Percentiles rank a stretch among this genome's conserved stretches.
phyloP scores from a whole-genome alignment of 2,329 filamentous ascomycete genomes.

The Tricladium varicosporioides region DNA sequence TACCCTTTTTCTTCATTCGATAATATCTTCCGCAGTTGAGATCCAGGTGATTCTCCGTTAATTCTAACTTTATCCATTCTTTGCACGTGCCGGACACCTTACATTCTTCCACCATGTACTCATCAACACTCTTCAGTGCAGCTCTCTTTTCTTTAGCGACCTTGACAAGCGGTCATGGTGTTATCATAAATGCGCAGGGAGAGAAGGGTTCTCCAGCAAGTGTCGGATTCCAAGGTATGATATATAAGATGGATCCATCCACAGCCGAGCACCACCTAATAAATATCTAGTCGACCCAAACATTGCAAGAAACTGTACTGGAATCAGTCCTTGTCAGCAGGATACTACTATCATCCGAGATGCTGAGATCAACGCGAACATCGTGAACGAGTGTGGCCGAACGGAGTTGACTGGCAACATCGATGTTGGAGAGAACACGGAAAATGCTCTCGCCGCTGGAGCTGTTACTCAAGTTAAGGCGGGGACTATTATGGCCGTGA shows the following conservation, averaged over 20 bases:
- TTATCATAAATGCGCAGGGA: slow-evolving; percentile 48
- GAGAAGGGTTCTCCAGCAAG: slow-evolving; percentile 44
- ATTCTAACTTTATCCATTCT: slow-evolving; percentile 30
- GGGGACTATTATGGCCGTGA: slow-evolving; percentile 47
- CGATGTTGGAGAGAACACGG: slow-evolving; percentile 55
- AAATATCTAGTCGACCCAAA: slow-evolving; percentile 45
- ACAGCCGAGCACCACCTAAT: background rate
- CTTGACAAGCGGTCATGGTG: slow-evolving; percentile 43
- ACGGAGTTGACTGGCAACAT: slow-evolving; percentile 61
- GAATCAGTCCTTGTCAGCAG: slow-evolving; percentile 63
- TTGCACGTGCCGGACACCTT: slow-evolving; percentile 35
- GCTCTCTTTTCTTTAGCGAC: slow-evolving; percentile 37
- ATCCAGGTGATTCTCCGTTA: slow-evolving; percentile 27
- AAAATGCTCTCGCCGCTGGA: slow-evolving; percentile 46
- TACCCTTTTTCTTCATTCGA: slow-evolving; percentile 22
- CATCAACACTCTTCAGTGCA: slow-evolving; percentile 32
- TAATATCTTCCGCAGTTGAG: slow-evolving; percentile 20
- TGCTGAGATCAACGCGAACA: slow-evolving; percentile 49
- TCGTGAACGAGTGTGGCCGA: slow-evolving; percentile 60
- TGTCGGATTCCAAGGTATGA: slow-evolving; percentile 42
- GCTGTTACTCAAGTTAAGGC: slow-evolving; percentile 49
- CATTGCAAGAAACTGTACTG: slow-evolving; percentile 61
- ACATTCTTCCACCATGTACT: slow-evolving; percentile 37
- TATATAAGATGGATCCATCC: no score
- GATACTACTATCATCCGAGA: slow-evolving; percentile 63